Base-by-base conservation (phyloP, 805 yeast genomes). In the Limtongozyma cylindracea region DNA sequence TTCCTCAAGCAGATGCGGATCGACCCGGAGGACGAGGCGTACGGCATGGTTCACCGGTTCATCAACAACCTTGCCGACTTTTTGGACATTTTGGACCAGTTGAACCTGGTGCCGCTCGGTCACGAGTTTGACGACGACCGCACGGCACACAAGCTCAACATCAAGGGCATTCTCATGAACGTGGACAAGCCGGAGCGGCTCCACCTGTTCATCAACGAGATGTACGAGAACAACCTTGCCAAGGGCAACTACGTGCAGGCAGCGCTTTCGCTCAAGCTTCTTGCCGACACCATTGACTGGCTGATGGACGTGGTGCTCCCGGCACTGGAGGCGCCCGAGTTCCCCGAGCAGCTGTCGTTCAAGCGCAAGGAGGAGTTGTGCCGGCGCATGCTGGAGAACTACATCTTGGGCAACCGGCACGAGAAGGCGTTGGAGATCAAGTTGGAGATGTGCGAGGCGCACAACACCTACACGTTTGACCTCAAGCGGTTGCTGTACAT, bases 61-160 rank as follows among this genome's bases (percentile, higher is more conserved):
- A 50, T 70, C 24, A 54, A 53, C 25, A 61, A 58, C 19, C 32
- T 74, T 18, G 42, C 62, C 13, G 68, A 63, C 12, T 73, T 74
- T 41, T 43, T 76, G 26, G 62, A 55, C 24, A 61, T 65, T 10
- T 53, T 73, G 34, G 55, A 62, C 28, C 77, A 73, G 33, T 58
- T 72, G 32, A 61, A 61, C 32, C 57, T 61, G 26, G 77, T 78
- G 25, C 93, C 93, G 9, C 57, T 55, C 21, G 80, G 80, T 11
- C 67, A 67, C 19, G 91, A 77, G 35, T 80, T 72, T 41, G 84
- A 73, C 33, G 84, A 74, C 39, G 93, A 78, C 41, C 54, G 92
- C 35, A 68, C 80, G 4, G 71, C 73, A 58, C 73, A 71, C 38
- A 63, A 64, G 27, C 53, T 78, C 37, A 71, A 69, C 33, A 67